Evolutionary conservation across 106 monocot species (phyloP).

Genomic region (Dactylorhiza incarnata): DNA sequence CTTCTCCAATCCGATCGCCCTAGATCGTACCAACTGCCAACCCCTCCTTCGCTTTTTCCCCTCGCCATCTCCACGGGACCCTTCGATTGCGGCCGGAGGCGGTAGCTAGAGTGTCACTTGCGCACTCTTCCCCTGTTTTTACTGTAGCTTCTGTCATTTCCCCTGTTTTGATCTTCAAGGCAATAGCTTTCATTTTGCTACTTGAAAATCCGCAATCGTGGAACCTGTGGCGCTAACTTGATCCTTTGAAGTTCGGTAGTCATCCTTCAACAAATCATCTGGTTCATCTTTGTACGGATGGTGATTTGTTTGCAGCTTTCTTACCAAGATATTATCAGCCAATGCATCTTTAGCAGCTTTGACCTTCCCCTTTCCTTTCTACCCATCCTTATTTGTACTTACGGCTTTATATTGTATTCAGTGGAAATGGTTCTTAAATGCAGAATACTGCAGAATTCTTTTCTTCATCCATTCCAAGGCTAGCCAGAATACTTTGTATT

Average conservation of each 20-base stretch:
- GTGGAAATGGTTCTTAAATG: slow-evolving; percentile 71
- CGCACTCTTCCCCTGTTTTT: too few relatives aligned
- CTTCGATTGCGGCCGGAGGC: too few relatives aligned
- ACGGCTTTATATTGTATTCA: slow-evolving; percentile 46
- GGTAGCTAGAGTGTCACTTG: too few relatives aligned
- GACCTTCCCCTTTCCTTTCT: slow-evolving; percentile 40
- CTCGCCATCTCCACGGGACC: too few relatives aligned
- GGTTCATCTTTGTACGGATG: slow-evolving; percentile 30
- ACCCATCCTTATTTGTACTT: slow-evolving; percentile 12
- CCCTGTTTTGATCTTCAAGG: too few relatives aligned
- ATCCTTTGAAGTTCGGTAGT: slow-evolving; percentile 29
- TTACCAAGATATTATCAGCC: slow-evolving; percentile 47
- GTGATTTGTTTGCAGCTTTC: slow-evolving; percentile 42
- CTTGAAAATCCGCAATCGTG: slow-evolving; percentile 11
- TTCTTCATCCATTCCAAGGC: slow-evolving; percentile 59
- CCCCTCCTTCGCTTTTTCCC: too few relatives aligned
- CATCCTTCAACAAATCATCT: slow-evolving; percentile 75
- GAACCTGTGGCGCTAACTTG: not conserved
- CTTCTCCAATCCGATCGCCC: too few relatives aligned
- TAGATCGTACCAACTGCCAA: too few relatives aligned
- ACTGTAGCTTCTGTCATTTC: too few relatives aligned
- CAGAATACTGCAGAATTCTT: slow-evolving; percentile 52
- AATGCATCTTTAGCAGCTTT: slow-evolving; percentile 32
- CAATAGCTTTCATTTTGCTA: slow-evolving; percentile 3
- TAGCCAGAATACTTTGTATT: not conserved